Conservation (phyloP, 2,329 filamentous ascomycete genomes). For the Fusarium oligoseptatum region DNA sequence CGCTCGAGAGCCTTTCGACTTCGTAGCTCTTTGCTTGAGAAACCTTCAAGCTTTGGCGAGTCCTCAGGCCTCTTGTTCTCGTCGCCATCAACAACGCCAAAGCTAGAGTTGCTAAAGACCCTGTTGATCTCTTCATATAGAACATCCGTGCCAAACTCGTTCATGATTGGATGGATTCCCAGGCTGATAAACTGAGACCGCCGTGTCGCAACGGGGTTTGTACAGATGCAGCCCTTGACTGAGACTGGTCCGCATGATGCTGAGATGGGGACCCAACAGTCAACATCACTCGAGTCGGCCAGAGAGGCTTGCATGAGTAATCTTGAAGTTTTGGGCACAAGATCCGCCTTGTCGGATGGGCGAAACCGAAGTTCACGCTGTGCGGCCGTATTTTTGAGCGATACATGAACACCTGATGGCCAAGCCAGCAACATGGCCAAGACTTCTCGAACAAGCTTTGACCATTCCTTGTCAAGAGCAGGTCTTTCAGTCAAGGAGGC, state of each 20-base stretch:
- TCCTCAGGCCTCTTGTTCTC: constrained; percentile 46
- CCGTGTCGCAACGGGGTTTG: constrained; percentile 77
- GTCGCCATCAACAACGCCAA: constrained; percentile 72
- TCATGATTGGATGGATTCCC: constrained; percentile 75
- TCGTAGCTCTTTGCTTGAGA: constrained; percentile 64
- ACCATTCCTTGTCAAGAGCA: constrained; percentile 73
- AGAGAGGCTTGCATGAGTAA: constrained; percentile 77
- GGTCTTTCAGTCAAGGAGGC: constrained; percentile 66
- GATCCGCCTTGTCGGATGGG: constrained; percentile 37
- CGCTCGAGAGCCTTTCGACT: constrained; percentile 75
- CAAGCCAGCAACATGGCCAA: constrained; percentile 79
- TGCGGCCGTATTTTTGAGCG: constrained; percentile 64
- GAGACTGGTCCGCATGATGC: constrained; percentile 73
- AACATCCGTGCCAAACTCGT: constrained; percentile 69
- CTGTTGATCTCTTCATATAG: constrained; percentile 85
- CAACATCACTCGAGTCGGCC: constrained; percentile 63
- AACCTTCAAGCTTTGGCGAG: constrained; percentile 59
- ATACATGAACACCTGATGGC: constrained; percentile 68
- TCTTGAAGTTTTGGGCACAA: constrained; percentile 51
- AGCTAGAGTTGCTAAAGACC: constrained; percentile 81
- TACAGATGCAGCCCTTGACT: constrained; percentile 79
- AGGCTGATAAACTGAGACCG: constrained; percentile 85
- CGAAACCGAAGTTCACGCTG: constrained; percentile 56
- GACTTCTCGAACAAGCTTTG: constrained; percentile 69
- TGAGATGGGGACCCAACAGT: constrained; percentile 78